Evolutionary conservation across 371 early-diverging fungal genomes (phyloP).

Genomic region (Mortierella sp.): DNA sequence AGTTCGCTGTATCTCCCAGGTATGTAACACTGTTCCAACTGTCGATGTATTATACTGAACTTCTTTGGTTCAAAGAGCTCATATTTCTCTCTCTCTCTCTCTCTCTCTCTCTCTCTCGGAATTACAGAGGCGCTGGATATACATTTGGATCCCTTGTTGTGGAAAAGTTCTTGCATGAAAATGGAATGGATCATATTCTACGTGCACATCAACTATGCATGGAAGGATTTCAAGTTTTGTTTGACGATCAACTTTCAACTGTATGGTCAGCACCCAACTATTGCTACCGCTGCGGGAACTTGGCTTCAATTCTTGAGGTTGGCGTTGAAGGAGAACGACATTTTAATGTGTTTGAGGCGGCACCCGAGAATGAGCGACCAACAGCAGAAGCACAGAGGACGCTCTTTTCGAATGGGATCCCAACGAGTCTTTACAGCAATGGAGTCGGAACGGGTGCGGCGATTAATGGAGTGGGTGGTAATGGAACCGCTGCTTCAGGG

Average conservation of each 20-base stretch:
- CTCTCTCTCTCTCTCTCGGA: not conserved
- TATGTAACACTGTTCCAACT: conserved; percentile 18
- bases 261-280: conserved; percentile 95
- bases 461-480: conserved; percentile 15
- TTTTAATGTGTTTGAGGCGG: conserved; percentile 93
- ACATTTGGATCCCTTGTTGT: conserved; percentile 92
- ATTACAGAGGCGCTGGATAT: conserved; percentile 91
- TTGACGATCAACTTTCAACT: conserved; percentile 88
- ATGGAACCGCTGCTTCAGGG: conserved; percentile 1
- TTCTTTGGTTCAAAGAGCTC: not conserved
- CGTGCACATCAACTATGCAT: conserved; percentile 97
- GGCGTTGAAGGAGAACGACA: conserved; percentile 81
- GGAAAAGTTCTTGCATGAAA: conserved; percentile 85
- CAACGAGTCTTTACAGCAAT: conserved; percentile 23
- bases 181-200: conserved; percentile 89
- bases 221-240: conserved; percentile 95
- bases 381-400: conserved; percentile 30
- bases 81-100: not conserved
- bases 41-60: not conserved
- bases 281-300: conserved; percentile 96
- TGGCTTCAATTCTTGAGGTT: conserved; percentile 95
- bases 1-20: conserved; percentile 90
- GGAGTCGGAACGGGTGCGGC: conserved; percentile 1
- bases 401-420: conserved; percentile 34
- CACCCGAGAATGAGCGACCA: conserved; percentile 82